These are phyloP conservation scores for Neonectria faginata DNA, from an alignment of 2,329 filamentous ascomycete species.

Conservation along the genomic window DNA sequence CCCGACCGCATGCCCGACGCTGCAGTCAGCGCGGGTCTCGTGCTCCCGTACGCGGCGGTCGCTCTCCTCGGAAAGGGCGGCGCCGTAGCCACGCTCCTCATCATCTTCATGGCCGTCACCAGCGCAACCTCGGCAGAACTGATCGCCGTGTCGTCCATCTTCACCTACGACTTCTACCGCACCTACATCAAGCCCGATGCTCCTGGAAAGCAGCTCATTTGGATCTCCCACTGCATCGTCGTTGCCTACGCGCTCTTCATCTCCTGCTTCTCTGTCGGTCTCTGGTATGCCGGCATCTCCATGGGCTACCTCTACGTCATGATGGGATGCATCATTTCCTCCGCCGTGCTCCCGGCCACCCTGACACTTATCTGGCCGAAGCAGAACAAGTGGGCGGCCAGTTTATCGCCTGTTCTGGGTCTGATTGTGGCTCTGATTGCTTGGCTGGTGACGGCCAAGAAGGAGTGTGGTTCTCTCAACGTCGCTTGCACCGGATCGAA, in stretches of 20 bases:
- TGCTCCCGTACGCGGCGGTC: slow-evolving; percentile 86
- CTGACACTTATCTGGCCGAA: slow-evolving; percentile 84
- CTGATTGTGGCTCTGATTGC: slow-evolving; percentile 74
- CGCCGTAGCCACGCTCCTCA: slow-evolving; percentile 40
- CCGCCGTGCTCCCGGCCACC: slow-evolving; percentile 85
- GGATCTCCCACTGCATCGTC: slow-evolving; percentile 81
- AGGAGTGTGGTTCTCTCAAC: slow-evolving; percentile 73
- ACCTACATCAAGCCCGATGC: slow-evolving; percentile 76
- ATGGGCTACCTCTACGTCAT: slow-evolving; percentile 92
- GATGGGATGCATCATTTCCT: slow-evolving; percentile 92
- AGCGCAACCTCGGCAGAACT: slow-evolving; percentile 73
- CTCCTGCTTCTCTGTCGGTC: slow-evolving; percentile 80
- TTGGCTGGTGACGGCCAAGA: slow-evolving; percentile 78
- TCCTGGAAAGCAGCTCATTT: slow-evolving; percentile 80
- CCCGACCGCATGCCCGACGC: slow-evolving; percentile 54
- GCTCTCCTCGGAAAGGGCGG: slow-evolving; percentile 71
- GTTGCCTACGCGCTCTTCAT: slow-evolving; percentile 79
- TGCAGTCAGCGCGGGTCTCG: slow-evolving; percentile 86
- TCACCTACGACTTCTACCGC: slow-evolving; percentile 82
- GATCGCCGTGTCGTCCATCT: slow-evolving; percentile 85
- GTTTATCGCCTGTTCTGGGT: slow-evolving; percentile 74
- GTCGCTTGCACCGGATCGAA: slow-evolving; percentile 84
- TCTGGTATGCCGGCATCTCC: slow-evolving; percentile 79
- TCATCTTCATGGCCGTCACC: slow-evolving; percentile 44
- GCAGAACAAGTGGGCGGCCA: slow-evolving; percentile 80